phyloP scores from a whole-genome alignment of 2,329 filamentous ascomycete genomes.

The Pseudogymnoascus sp. region DNA sequence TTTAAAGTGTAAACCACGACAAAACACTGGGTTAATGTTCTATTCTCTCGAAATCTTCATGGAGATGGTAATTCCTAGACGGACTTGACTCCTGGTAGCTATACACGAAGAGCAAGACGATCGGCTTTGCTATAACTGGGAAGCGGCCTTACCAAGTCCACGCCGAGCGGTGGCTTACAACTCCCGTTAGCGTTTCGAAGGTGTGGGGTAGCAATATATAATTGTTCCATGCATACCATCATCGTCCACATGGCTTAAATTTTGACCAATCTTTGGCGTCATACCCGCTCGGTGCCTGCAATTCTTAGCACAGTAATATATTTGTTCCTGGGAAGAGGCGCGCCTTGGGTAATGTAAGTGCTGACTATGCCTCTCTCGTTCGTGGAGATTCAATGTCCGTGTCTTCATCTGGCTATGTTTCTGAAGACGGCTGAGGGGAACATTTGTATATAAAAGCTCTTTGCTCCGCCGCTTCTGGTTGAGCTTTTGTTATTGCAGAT shows the following conservation, averaged over 20 bases:
- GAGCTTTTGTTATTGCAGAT: background rate
- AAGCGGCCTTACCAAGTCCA: background rate
- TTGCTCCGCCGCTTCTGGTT: background rate
- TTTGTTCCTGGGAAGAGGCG: slow-evolving; percentile 4
- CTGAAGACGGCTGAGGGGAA: background rate
- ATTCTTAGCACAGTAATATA: background rate
- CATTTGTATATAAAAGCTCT: background rate
- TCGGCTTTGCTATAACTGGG: background rate
- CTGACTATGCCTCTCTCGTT: background rate
- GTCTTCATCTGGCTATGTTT: background rate
- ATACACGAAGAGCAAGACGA: background rate
- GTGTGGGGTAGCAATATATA: slow-evolving; percentile 8
- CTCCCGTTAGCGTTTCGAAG: slow-evolving; percentile 3
- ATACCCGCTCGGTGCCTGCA: background rate
- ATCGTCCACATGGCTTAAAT: slow-evolving; percentile 3
- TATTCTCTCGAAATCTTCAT: background rate
- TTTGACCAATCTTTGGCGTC: background rate
- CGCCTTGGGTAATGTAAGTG: background rate
- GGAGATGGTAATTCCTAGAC: background rate
- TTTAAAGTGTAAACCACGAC: background rate
- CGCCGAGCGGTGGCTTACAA: background rate
- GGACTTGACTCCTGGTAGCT: background rate
- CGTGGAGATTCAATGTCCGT: background rate
- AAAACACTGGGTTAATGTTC: background rate
- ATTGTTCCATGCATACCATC: slow-evolving; percentile 5